Evolutionary conservation across 495 filamentous ascomycete genomes (phyloP).

Genomic region (Neurospora sp.): DNA sequence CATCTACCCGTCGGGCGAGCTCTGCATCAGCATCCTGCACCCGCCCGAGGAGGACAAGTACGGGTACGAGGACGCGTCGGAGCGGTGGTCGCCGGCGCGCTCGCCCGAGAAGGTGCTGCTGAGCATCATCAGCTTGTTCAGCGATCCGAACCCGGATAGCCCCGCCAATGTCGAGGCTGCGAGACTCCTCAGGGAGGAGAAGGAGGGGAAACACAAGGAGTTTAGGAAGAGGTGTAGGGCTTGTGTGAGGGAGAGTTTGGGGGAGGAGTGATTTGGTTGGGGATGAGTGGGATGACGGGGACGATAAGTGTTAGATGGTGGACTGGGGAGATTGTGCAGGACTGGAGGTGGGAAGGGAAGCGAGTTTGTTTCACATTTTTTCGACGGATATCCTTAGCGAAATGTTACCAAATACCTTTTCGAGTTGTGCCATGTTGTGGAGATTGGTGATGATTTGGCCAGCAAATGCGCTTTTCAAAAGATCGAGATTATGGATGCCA

Average conservation of each 20-base stretch:
- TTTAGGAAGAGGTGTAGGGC: slow-evolving; percentile 67
- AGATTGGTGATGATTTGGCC: too few species aligned
- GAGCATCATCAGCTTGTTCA: slow-evolving; percentile 87
- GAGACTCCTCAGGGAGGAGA: slow-evolving; percentile 73
- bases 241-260: slow-evolving; percentile 77
- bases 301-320: not conserved
- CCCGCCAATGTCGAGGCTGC: slow-evolving; percentile 94
- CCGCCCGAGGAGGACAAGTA: slow-evolving; percentile 93
- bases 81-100: slow-evolving; percentile 96
- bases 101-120: slow-evolving; percentile 91
- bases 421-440: not conserved
- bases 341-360: not conserved
- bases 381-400: not conserved
- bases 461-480: too few species aligned
- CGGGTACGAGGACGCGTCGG: slow-evolving; percentile 84
- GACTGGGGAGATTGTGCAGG: not conserved
- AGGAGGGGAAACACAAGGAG: slow-evolving; percentile 48
- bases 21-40: slow-evolving; percentile 96
- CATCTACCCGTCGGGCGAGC: slow-evolving; percentile 79
- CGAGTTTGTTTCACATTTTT: not conserved
- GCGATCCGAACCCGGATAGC: slow-evolving; percentile 88
- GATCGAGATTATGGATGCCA: too few species aligned
- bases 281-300: too few species aligned
- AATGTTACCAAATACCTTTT: not conserved
- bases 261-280: slow-evolving; percentile 45